Percentiles rank a stretch among this genome's conserved stretches.
Conservation (phyloP, 441 rosid genomes). For the Erodium trifolium region DNA sequence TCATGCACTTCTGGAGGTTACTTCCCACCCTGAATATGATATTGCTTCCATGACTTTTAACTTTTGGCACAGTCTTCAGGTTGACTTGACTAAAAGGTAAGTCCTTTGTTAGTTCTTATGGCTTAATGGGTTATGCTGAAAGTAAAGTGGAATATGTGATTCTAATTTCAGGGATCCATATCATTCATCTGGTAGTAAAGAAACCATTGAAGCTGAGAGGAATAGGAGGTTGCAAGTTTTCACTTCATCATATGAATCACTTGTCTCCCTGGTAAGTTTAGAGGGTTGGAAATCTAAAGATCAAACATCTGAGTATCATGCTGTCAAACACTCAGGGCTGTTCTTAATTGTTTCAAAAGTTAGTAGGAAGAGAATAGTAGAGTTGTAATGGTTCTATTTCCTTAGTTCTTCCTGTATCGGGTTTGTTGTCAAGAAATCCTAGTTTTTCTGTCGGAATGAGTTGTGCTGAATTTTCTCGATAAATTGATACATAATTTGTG, state of each 20-base stretch:
- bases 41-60: constrained; percentile 99
- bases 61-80: constrained; percentile 99
- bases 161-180: constrained; percentile 63
- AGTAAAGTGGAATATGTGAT: constrained; percentile 23
- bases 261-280: constrained; percentile 82
- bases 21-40: constrained; percentile 92
- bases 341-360: neutral
- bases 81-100: constrained; percentile 77
- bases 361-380: neutral
- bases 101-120: constrained; percentile 18
- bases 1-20: constrained; percentile 77
- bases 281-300: constrained; percentile 18
- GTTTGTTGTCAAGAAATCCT: neutral
- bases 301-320: constrained; percentile 15
- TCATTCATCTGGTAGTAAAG: constrained; percentile 55
- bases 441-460: neutral
- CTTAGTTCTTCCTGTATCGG: neutral
- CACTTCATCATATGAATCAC: constrained; percentile 64
- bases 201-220: constrained; percentile 74
- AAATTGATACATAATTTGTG: neutral
- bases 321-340: neutral
- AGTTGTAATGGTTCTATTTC: neutral
- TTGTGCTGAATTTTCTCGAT: neutral
- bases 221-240: constrained; percentile 75
- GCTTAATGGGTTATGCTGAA: constrained; percentile 15